Evolutionary conservation across 768 basidiomycete species (phyloP).

Genomic region (Holtermanniella nyarrowii): DNA sequence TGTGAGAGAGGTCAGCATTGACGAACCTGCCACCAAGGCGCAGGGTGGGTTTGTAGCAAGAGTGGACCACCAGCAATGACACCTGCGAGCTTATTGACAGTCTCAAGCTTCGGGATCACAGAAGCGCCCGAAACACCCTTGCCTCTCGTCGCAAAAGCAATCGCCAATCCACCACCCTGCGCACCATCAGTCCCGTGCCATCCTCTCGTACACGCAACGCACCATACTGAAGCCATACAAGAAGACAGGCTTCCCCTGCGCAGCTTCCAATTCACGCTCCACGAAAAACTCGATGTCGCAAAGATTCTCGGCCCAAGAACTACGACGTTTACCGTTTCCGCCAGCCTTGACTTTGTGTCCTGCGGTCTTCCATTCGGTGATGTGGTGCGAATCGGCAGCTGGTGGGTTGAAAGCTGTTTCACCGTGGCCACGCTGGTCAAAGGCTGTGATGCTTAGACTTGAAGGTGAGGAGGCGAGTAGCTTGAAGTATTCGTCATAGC

Average conservation of each 20-base stretch:
- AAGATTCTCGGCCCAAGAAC: constrained; percentile 30
- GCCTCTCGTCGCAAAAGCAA: constrained; percentile 24
- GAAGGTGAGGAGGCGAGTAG: constrained; percentile 22
- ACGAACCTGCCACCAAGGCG: constrained; percentile 18
- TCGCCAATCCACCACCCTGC: constrained; percentile 28
- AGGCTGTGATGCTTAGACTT: constrained; percentile 25
- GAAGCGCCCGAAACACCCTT: background rate
- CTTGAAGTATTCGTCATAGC: constrained; percentile 30
- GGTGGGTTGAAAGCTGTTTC: constrained; percentile 8
- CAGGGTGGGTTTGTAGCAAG: constrained; percentile 22
- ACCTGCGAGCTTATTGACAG: constrained; percentile 17
- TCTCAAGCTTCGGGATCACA: constrained; percentile 15
- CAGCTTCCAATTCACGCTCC: constrained; percentile 12
- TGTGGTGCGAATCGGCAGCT: constrained; percentile 8
- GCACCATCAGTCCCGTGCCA: background rate
- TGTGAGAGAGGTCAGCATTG: background rate
- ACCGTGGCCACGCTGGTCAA: constrained; percentile 33
- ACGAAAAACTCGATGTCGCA: constrained; percentile 36
- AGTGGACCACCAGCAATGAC: constrained; percentile 24
- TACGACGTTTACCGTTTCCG: constrained; percentile 22
- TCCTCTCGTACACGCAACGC: background rate
- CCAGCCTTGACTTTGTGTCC: constrained; percentile 23
- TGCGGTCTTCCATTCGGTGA: constrained; percentile 22
- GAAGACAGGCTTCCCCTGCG: constrained; percentile 25
- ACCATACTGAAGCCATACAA: constrained; percentile 35